A percentile compares a stretch with the other conserved stretches of the same genome.
These are phyloP conservation scores for Rhynchosporium agropyri DNA, from an alignment of 2,329 filamentous ascomycete species.

Conservation along the genomic window DNA sequence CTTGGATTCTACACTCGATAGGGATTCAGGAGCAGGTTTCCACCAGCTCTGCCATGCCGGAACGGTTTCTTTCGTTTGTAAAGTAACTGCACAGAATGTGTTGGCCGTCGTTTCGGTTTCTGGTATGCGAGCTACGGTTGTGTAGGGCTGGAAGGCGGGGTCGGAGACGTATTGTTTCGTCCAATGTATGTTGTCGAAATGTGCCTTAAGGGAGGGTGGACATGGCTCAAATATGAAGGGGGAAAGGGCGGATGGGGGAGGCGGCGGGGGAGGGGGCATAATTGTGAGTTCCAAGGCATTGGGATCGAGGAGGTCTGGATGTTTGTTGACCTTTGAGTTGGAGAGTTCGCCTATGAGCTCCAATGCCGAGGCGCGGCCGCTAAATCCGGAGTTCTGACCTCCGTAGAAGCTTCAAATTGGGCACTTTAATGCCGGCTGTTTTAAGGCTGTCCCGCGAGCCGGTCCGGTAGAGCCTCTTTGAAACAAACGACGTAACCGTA, in stretches of 20 bases:
- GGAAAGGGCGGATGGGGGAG: not conserved
- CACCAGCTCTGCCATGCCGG: slow-evolving; percentile 32
- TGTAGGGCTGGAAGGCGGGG: slow-evolving; percentile 30
- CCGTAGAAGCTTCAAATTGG: too few relatives aligned
- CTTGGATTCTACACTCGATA: not conserved
- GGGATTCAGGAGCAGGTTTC: slow-evolving; percentile 17
- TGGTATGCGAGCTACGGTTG: slow-evolving; percentile 12
- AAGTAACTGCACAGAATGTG: slow-evolving; percentile 29
- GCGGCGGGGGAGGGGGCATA: not conserved
- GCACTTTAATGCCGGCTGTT: not conserved
- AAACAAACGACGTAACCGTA: not conserved
- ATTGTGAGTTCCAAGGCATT: too few relatives aligned
- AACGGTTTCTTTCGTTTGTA: slow-evolving; percentile 32
- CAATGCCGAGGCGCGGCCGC: not conserved
- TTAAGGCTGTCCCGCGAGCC: slow-evolving; percentile 4
- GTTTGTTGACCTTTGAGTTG: not conserved
- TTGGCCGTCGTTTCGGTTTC: slow-evolving; percentile 18
- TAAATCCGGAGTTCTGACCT: too few relatives aligned
- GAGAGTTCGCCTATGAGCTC: not conserved
- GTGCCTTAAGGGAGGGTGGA: slow-evolving; percentile 18
- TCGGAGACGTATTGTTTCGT: slow-evolving; percentile 28
- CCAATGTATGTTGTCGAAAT: slow-evolving; percentile 31
- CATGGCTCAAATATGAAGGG: slow-evolving; percentile 6
- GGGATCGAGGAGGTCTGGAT: not conserved
- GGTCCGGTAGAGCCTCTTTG: not conserved